Conservation (phyloP, 225 moss, liverwort and hornwort species). For the Bryoerythrophyllum caledonicum region DNA sequence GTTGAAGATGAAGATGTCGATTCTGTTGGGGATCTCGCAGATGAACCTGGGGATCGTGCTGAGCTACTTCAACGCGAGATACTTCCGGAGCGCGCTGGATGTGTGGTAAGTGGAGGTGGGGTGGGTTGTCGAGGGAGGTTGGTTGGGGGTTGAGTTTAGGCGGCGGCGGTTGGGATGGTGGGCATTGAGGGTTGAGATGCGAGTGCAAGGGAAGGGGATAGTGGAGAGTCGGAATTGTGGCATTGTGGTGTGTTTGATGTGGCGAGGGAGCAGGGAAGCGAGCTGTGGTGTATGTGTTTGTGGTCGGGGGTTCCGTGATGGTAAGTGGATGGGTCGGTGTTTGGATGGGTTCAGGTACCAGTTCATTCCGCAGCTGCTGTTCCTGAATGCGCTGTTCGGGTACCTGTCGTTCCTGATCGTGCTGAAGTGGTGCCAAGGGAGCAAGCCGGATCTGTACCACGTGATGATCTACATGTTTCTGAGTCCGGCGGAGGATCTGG, state of each 20-base stretch:
- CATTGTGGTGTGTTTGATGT: neutral
- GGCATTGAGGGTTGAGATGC: neutral
- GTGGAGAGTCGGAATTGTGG: neutral
- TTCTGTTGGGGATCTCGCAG: constrained; percentile 81
- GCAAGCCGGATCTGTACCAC: constrained; percentile 96
- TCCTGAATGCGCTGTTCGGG: constrained; percentile 58
- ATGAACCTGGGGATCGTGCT: constrained; percentile 96
- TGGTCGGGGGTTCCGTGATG: neutral
- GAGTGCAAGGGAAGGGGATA: neutral
- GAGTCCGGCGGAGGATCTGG: constrained; percentile 60
- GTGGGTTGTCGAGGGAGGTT: neutral
- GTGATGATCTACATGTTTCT: constrained; percentile 99
- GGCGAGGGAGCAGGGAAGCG: neutral
- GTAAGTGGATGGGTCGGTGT: neutral
- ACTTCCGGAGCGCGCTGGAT: constrained; percentile 68
- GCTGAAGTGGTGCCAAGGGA: constrained; percentile 89
- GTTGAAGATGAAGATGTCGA: constrained; percentile 99
- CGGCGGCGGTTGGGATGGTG: neutral
- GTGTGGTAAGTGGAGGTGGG: constrained; percentile 52
- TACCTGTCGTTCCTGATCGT: constrained; percentile 89
- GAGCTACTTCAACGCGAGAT: constrained; percentile 86
- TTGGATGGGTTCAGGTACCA: constrained; percentile 69
- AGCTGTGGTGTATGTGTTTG: neutral
- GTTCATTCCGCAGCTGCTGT: constrained; percentile 94
- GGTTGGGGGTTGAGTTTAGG: neutral